Evolutionary conservation across 495 filamentous ascomycete species (phyloP), one percentile per base, ranked within the genome.

Genomic region (Aspergillus ostianus): DNA sequence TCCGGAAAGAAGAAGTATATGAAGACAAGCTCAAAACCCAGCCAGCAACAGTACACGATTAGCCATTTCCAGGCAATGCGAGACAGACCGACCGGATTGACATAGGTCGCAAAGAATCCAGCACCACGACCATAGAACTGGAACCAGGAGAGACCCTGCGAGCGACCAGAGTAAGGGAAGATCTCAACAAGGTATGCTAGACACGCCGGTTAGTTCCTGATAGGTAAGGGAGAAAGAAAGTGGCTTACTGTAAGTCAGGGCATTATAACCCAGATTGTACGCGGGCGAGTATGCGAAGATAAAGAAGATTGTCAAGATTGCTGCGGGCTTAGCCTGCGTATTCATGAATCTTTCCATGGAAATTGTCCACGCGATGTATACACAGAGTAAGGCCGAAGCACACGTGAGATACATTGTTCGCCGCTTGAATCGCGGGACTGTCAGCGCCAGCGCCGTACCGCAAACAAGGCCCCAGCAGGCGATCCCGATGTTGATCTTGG

Each of bases 181-280:
- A 88, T 66, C 59, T 90, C 86, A 27, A 87, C 76, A 51, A 88
- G 77, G 70, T 86, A 87, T 21, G 86, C 68, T 67, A 21, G 4
- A 56, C 45, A 3, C 6, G 19, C 32, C 19, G 45, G 47, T 29
- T 7, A 45, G 23, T 41, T 56, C 12, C 54, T 41, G 45, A 56
- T 54, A 51, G 50, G 21, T 6, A 48, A 51, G 41, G 4, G 30
- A 0, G 15, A 41, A 47, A 6, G 26, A 27, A n/a, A 15, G 59
- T 32, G 55, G 66, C 73, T 71, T 65, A 85, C 82, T 86, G 67
- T 87, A 89, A 1, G 85, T 86, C 41, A 87, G 72, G 36, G 86
- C 85, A 56, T 88, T 88, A 63, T 87, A 86, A n/a, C 84, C 86
- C 56, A 88, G 77, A 62, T 87, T 88, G 60, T 88, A 88, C 61